Evolutionary conservation across 306 rosid species (phyloP).

Genomic region (Crataegus laevigata): DNA sequence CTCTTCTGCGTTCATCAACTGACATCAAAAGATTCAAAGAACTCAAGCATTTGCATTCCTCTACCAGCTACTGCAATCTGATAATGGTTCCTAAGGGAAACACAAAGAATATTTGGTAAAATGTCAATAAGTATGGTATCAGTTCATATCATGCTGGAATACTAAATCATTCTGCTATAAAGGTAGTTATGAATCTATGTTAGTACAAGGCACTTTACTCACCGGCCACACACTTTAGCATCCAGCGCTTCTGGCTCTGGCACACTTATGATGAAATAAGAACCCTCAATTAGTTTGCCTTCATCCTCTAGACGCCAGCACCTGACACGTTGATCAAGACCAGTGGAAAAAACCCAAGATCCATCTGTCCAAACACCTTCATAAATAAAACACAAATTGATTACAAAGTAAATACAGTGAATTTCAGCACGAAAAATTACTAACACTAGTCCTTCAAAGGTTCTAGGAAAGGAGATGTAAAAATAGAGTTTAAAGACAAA

Average conservation of each 20-base stretch:
- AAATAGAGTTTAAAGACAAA: neutral
- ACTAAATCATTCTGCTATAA: neutral
- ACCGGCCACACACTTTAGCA: slow-evolving; percentile 76
- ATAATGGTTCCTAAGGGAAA: slow-evolving; percentile 53
- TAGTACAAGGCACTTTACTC: neutral
- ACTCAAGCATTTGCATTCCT: slow-evolving; percentile 88
- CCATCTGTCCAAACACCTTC: slow-evolving; percentile 98
- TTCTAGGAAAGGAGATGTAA: neutral
- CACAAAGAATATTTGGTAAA: slow-evolving; percentile 4
- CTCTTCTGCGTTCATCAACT: slow-evolving; percentile 9
- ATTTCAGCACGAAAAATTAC: neutral
- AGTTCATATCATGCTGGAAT: neutral
- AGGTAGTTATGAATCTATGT: neutral
- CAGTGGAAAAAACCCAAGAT: slow-evolving; percentile 89
- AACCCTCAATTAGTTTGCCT: slow-evolving; percentile 50
- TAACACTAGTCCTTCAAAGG: neutral
- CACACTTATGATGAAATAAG: slow-evolving; percentile 60
- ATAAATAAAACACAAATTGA: slow-evolving; percentile 6
- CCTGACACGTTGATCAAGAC: slow-evolving; percentile 93
- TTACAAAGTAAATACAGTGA: neutral
- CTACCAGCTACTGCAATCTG: slow-evolving; percentile 93
- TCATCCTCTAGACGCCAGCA: slow-evolving; percentile 61
- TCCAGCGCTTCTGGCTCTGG: slow-evolving; percentile 93
- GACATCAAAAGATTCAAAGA: slow-evolving; percentile 31
- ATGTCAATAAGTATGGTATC: neutral